phyloP scores from a whole-genome alignment of 202 grass and related monocot species.

The Elaeis oleifera region DNA sequence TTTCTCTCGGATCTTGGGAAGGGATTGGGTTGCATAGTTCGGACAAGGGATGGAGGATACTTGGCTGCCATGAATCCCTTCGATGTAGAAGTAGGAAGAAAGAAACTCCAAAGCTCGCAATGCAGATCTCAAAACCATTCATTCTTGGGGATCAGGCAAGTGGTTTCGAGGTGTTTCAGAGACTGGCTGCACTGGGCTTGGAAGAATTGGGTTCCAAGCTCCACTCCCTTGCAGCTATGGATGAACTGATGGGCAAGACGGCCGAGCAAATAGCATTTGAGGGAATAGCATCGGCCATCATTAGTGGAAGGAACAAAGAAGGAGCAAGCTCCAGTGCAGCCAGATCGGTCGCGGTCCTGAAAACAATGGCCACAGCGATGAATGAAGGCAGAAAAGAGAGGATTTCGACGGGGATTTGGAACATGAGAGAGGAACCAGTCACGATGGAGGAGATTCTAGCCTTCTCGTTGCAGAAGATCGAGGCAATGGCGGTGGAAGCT shows the following conservation, averaged over 20 bases:
- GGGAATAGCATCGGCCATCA: slow-evolving; percentile 86
- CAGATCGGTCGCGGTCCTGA: slow-evolving; percentile 44
- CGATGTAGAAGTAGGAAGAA: slow-evolving; percentile 49
- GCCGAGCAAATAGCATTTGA: slow-evolving; percentile 94
- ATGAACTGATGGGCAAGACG: slow-evolving; percentile 75
- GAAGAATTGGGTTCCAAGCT: slow-evolving; percentile 47
- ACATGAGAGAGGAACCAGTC: slow-evolving; percentile 45
- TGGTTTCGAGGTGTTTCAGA: slow-evolving; percentile 72
- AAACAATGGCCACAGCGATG: slow-evolving; percentile 53
- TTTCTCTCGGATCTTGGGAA: slow-evolving; percentile 75
- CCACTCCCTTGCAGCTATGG: slow-evolving; percentile 34
- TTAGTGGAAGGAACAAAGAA: slow-evolving; percentile 59
- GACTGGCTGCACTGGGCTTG: slow-evolving; percentile 29
- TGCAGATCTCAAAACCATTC: slow-evolving; percentile 88
- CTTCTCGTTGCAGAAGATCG: slow-evolving; percentile 73
- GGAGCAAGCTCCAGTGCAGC: slow-evolving; percentile 67
- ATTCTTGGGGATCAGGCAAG: slow-evolving; percentile 44
- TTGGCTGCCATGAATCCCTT: slow-evolving; percentile 73
- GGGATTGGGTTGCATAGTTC: slow-evolving; percentile 66
- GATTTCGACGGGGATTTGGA: slow-evolving; percentile 77
- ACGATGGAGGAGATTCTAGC: slow-evolving; percentile 66
- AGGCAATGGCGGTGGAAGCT: slow-evolving; percentile 63
- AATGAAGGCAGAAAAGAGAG: slow-evolving; percentile 48
- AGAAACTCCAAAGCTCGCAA: slow-evolving; percentile 71
- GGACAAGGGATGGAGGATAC: slow-evolving; percentile 77